These are phyloP conservation scores for Plectosphaerella cucumerina DNA, from an alignment of 2,329 filamentous ascomycete species.

Conservation along the genomic window DNA sequence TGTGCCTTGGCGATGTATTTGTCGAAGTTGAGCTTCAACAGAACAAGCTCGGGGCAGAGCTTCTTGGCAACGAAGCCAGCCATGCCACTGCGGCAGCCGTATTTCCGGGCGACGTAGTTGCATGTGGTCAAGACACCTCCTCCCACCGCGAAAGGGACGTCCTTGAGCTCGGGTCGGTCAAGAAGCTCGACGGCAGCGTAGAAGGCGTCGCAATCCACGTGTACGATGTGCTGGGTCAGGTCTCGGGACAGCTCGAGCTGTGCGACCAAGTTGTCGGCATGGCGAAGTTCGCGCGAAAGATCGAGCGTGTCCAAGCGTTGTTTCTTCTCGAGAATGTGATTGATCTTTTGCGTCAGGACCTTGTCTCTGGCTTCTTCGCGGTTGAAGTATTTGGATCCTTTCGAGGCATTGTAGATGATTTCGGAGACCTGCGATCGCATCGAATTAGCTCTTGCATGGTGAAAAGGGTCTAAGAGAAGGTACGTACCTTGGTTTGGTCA, in stretches of 20 bases:
- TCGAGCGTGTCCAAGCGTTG: conserved; percentile 71
- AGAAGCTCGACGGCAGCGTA: conserved; percentile 91
- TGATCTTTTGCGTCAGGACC: conserved; percentile 79
- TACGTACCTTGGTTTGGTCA: conserved; percentile 75
- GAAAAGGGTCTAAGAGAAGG: not conserved
- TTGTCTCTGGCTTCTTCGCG: conserved; percentile 83
- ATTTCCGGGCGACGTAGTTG: conserved; percentile 88
- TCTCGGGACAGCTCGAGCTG: conserved; percentile 77
- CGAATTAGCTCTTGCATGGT: not conserved
- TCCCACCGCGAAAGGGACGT: conserved; percentile 89
- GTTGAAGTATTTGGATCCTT: conserved; percentile 93
- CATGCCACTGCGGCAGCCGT: conserved; percentile 92
- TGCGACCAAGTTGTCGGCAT: conserved; percentile 75
- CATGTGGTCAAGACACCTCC: conserved; percentile 60
- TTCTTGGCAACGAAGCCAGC: conserved; percentile 93
- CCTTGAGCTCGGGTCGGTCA: conserved; percentile 76
- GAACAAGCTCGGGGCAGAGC: conserved; percentile 79
- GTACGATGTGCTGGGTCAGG: conserved; percentile 78
- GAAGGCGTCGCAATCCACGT: conserved; percentile 96
- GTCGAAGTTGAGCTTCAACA: conserved; percentile 79
- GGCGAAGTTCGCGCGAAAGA: conserved; percentile 65
- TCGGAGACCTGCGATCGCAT: conserved; percentile 68
- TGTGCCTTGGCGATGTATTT: conserved; percentile 90
- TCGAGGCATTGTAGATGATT: conserved; percentile 94
- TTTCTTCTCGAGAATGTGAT: conserved; percentile 72